Percentiles rank a stretch among this genome's conserved stretches.
These are phyloP conservation scores for Actinomucor elegans DNA, from an alignment of 371 early-diverging fungal genomes.

Conservation along the genomic window DNA sequence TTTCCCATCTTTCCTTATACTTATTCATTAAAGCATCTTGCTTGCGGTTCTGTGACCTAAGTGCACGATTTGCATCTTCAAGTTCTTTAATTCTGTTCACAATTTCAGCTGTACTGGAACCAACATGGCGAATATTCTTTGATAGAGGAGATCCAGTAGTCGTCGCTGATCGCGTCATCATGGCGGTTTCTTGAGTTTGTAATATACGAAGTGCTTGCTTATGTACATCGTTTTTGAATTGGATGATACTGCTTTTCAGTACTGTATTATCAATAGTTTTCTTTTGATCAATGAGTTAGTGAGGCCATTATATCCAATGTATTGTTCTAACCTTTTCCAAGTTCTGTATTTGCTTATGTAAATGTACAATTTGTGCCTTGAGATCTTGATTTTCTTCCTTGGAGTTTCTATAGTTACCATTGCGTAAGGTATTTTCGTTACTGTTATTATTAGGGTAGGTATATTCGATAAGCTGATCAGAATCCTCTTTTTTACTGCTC, in stretches of 20 bases:
- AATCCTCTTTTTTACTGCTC: background rate
- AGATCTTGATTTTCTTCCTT: slow-evolving; percentile 71
- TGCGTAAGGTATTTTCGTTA: too few species aligned
- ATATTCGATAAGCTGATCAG: too few species aligned
- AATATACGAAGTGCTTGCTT: slow-evolving; percentile 58
- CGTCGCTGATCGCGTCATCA: slow-evolving; percentile 26
- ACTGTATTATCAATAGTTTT: slow-evolving; percentile 73
- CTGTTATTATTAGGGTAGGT: too few species aligned
- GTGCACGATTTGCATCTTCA: slow-evolving; percentile 55
- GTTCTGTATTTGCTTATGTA: slow-evolving; percentile 58
- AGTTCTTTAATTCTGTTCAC: slow-evolving; percentile 47
- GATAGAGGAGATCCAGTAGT: background rate
- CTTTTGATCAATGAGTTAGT: slow-evolving; percentile 32
- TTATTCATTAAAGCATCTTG: slow-evolving; percentile 63
- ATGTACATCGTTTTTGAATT: slow-evolving; percentile 77
- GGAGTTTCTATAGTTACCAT: too few species aligned
- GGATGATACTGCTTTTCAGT: slow-evolving; percentile 74
- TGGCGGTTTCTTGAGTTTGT: slow-evolving; percentile 38
- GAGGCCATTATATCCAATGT: background rate
- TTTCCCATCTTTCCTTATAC: slow-evolving; percentile 88
- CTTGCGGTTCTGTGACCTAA: slow-evolving; percentile 52
- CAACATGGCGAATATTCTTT: slow-evolving; percentile 1
- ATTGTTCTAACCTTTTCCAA: slow-evolving; percentile 64
- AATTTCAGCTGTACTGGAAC: slow-evolving; percentile 18
- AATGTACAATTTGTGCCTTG: slow-evolving; percentile 57